phyloP scores from a whole-genome alignment of 1,284 basidiomycete genomes.

The Singerocomus inundabilis region DNA sequence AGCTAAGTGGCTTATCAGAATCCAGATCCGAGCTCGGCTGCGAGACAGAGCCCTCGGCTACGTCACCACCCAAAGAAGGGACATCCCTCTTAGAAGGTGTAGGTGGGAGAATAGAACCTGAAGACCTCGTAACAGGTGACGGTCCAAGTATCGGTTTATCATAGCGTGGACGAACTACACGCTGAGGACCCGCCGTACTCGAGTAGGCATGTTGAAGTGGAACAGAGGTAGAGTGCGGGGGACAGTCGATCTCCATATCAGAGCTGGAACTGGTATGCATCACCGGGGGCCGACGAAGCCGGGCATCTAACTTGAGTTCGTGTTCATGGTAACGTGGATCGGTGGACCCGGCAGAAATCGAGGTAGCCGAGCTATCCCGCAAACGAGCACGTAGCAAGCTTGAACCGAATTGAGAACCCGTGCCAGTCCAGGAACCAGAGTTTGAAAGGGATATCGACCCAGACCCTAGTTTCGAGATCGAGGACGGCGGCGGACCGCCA shows the following conservation, averaged over 20 bases:
- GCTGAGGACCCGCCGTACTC: neutral
- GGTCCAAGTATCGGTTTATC: conserved; percentile 9
- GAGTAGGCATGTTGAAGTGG: conserved; percentile 14
- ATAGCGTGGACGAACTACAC: neutral
- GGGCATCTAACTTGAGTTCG: conserved; percentile 2
- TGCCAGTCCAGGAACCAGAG: conserved; percentile 28
- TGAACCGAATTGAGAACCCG: conserved; percentile 27
- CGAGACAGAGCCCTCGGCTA: conserved; percentile 11
- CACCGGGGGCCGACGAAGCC: conserved; percentile 8
- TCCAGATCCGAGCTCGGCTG: conserved; percentile 13
- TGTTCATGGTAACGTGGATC: conserved; percentile 17
- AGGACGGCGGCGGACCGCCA: conserved; percentile 11
- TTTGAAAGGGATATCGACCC: conserved; percentile 26
- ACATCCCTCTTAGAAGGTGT: neutral
- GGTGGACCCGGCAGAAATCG: conserved; percentile 26
- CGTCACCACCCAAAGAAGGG: conserved; percentile 3
- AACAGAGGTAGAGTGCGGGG: conserved; percentile 19
- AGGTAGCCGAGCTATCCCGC: conserved; percentile 31
- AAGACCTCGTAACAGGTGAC: conserved; percentile 20
- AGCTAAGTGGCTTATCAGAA: conserved; percentile 18
- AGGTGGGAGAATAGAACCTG: conserved; percentile 14
- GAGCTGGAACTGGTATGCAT: conserved; percentile 6
- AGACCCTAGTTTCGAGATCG: conserved; percentile 19
- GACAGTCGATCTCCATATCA: conserved; percentile 33
- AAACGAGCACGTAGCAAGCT: conserved; percentile 25